Evolutionary conservation across 1,284 basidiomycete species (phyloP).

Genomic region (Xanthoconium separans): DNA sequence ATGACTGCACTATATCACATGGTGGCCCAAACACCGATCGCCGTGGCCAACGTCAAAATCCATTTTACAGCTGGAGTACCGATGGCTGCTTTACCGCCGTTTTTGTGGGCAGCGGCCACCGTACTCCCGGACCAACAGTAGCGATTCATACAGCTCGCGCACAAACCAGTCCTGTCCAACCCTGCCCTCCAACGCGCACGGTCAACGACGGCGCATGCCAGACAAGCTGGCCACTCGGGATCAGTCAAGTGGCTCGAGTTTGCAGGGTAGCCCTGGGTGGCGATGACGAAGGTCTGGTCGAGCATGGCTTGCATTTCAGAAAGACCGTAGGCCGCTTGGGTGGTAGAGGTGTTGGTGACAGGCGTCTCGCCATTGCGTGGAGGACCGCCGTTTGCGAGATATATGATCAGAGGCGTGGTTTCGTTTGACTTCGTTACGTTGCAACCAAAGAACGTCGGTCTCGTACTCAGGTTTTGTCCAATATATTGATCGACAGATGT

Average conservation of each 20-base stretch:
- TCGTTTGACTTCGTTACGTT: conserved; percentile 18
- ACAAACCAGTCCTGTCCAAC: conserved; percentile 36
- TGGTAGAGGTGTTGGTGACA: conserved; percentile 43
- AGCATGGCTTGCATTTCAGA: conserved; percentile 41
- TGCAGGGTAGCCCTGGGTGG: conserved; percentile 40
- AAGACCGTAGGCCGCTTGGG: conserved; percentile 22
- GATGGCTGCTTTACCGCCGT: neutral
- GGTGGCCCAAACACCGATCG: neutral
- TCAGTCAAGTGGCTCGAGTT: conserved; percentile 25
- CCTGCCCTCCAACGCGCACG: conserved; percentile 34
- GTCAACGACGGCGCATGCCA: conserved; percentile 46
- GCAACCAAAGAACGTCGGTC: conserved; percentile 50
- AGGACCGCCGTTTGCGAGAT: conserved; percentile 44
- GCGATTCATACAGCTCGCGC: conserved; percentile 36
- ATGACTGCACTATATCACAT: neutral
- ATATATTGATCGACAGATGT: conserved; percentile 30
- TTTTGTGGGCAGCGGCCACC: neutral
- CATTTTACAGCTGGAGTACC: neutral
- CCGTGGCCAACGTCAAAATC: conserved; percentile 5
- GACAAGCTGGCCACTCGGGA: conserved; percentile 42
- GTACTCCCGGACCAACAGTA: conserved; percentile 40
- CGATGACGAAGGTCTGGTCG: conserved; percentile 39
- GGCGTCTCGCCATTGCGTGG: conserved; percentile 39
- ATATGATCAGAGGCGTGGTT: conserved; percentile 36
- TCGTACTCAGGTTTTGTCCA: conserved; percentile 34